These are phyloP conservation scores for Adiantum capillusveneris DNA, from an alignment of 75 land plant species.

Conservation along the genomic window DNA sequence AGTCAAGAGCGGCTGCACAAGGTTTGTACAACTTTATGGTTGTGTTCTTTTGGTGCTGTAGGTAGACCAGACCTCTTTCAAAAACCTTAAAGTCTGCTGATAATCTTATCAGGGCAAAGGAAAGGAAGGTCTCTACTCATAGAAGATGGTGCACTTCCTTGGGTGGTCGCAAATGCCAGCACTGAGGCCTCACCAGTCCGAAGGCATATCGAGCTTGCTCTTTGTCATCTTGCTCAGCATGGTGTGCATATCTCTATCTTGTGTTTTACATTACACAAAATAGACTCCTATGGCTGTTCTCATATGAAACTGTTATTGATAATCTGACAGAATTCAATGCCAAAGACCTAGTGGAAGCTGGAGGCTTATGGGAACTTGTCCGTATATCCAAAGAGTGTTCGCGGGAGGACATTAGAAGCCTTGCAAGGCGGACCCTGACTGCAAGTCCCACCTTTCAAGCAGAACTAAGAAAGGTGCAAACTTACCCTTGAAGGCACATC, in stretches of 20 bases:
- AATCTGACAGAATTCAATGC: constrained; percentile 79
- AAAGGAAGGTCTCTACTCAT: constrained; percentile 54
- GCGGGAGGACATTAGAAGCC: constrained; percentile 74
- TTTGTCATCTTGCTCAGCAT: constrained; percentile 84
- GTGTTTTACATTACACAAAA: no score
- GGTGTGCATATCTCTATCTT: constrained; percentile 18
- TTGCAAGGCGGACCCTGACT: constrained; percentile 61
- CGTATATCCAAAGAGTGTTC: constrained; percentile 66
- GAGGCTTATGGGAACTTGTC: constrained; percentile 59
- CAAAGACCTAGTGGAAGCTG: constrained; percentile 50
- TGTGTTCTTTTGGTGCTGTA: neutral
- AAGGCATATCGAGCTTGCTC: constrained; percentile 84
- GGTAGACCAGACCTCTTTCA: neutral
- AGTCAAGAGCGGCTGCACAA: constrained; percentile 79
- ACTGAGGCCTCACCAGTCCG: constrained; percentile 65
- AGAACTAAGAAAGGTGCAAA: constrained; percentile 33
- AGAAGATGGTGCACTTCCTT: constrained; percentile 81
- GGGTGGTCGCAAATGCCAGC: constrained; percentile 82
- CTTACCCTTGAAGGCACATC: no score
- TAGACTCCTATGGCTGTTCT: no score
- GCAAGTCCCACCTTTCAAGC: constrained; percentile 45
- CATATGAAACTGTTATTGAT: no score
- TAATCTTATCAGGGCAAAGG: constrained; percentile 41
- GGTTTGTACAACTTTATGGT: constrained; percentile 38
- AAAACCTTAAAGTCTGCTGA: no score